phyloP scores from a whole-genome alignment of 2,329 filamentous ascomycete genomes.

The Gyromitra esculenta region DNA sequence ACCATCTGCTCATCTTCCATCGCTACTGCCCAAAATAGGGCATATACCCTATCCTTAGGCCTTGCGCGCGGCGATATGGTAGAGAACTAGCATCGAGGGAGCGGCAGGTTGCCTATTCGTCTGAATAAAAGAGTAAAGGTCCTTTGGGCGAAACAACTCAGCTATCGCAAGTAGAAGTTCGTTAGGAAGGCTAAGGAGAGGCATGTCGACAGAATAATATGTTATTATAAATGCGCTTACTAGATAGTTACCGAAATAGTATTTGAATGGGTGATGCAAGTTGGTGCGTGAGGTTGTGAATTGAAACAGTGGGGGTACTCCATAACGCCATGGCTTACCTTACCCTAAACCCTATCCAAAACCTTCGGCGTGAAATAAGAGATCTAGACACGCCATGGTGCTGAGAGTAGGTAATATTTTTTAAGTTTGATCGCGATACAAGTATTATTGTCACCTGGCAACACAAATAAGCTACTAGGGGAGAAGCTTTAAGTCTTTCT shows the following conservation, averaged over 20 bases:
- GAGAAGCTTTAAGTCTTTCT: too few relatives aligned
- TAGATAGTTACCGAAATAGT: background rate
- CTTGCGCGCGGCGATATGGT: background rate
- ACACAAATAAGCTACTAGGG: too few relatives aligned
- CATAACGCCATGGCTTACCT: too few relatives aligned
- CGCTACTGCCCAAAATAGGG: slow-evolving; percentile 18
- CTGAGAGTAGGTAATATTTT: too few relatives aligned
- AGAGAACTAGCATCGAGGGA: background rate
- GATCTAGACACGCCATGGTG: too few relatives aligned
- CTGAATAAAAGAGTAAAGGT: background rate
- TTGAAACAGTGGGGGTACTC: background rate
- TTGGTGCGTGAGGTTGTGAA: background rate
- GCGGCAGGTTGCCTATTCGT: slow-evolving; percentile 1
- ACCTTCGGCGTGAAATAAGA: too few relatives aligned
- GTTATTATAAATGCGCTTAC: background rate
- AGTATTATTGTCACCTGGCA: too few relatives aligned
- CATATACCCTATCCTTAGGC: background rate
- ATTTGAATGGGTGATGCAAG: too few relatives aligned
- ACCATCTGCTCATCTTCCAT: slow-evolving; percentile 14
- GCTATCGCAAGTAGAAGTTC: background rate
- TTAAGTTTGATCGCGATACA: too few relatives aligned
- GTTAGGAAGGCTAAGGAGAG: slow-evolving; percentile 5
- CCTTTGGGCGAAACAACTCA: background rate
- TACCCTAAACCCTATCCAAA: too few relatives aligned
- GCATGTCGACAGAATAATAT: background rate